Base-by-base conservation (phyloP, 2,329 filamentous ascomycete species). In the Aspergillus chevalieri region DNA sequence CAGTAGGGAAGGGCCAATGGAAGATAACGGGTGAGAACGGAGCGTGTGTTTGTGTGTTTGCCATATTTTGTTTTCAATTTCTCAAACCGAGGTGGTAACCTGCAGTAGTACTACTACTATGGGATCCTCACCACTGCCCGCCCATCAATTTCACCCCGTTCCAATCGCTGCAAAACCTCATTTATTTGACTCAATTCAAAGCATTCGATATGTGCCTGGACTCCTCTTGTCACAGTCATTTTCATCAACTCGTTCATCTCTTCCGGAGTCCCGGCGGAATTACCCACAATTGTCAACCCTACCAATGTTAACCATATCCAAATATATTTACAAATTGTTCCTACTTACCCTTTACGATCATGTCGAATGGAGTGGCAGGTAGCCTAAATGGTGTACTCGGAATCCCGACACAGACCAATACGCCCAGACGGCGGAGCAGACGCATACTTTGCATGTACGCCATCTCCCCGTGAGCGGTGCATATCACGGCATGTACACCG, bases 191-290 rank as follows among this genome's bases (percentile, higher is more conserved):
- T 57, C 14, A 73, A 62, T 0, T 60, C 59, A 47, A 65, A 69
- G 3, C 69, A 62, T n/a, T 70, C 59, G 47, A 69, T 57, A 54
- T 68, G 62, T 9, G 66, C 65, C 33, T 58, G 58, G 8, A 70
- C 72, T 41, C 74, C 73, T 3, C 71, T 72, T 22, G 68, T 58
- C 8, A 74, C 57, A 3, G 72, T 72, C 57, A 74, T 65, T 39
- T 71, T 65, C 34, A 76, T 58, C 12, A 77, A 56, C 45, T 75
- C 74, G 8, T 74, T 64, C 73, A 76, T 75, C 50, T 76, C 73
- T 43, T 62, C 59, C 3, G 65, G 63, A 2, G 67, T 76, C 1
- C 74, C 74, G 0, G 72, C 74, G 2, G 73, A 75, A 6, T 73
- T 74, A 3, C 74, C 74, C 28, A 73, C 69, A 48, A 76, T 74